Evolutionary conservation across 2,329 filamentous ascomycete species (phyloP).

Genomic region (Sclerotinia glacialis): DNA sequence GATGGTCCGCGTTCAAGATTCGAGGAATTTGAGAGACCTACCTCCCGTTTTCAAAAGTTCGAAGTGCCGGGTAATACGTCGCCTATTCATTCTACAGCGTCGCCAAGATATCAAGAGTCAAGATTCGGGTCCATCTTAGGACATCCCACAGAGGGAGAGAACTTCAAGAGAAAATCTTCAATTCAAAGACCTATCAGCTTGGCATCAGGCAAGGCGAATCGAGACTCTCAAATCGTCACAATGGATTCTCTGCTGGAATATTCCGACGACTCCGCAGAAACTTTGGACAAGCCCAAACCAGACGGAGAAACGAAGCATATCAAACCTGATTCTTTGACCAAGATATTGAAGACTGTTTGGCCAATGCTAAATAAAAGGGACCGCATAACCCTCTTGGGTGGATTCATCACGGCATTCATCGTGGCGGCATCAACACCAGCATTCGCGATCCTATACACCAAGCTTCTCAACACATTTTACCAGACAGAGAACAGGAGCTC

Average conservation of each 20-base stretch:
- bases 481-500: conserved; percentile 37
- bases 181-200: not conserved
- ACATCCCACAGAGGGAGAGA: not conserved
- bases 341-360: conserved; percentile 70
- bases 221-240: not conserved
- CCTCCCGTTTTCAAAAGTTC: not conserved
- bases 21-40: not conserved
- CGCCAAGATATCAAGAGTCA: conserved; percentile 5
- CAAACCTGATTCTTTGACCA: conserved; percentile 42
- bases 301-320: not conserved
- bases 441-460: conserved; percentile 74
- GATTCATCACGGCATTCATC: conserved; percentile 46
- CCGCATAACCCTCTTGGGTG: conserved; percentile 55
- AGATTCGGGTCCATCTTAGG: not conserved
- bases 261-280: conserved; percentile 1
- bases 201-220: not conserved
- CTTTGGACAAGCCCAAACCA: not conserved
- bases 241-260: not conserved
- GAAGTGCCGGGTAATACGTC: not conserved
- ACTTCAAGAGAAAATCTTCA: not conserved
- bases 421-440: conserved; percentile 44
- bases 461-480: conserved; percentile 70
- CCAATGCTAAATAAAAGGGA: conserved; percentile 55
- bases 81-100: not conserved
- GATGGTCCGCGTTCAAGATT: conserved; percentile 12